phyloP scores from a whole-genome alignment of 106 monocot genomes.

The Apostasia ramifera region DNA sequence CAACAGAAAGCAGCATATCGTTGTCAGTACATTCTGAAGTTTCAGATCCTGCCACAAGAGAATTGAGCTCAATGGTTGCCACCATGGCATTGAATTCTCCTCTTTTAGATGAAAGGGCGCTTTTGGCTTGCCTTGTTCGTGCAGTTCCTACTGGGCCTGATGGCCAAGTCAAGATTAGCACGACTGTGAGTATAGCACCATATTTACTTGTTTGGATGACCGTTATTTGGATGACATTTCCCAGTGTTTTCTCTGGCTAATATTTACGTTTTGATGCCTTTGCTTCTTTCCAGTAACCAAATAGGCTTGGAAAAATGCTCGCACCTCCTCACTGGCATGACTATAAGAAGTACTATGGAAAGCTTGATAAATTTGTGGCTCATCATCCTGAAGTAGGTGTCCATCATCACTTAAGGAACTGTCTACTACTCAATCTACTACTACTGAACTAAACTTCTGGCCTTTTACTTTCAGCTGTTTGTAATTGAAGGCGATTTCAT shows the following conservation, averaged over 20 bases:
- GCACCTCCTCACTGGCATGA: slow-evolving; percentile 96
- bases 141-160: slow-evolving; percentile 73
- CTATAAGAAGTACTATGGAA: slow-evolving; percentile 84
- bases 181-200: slow-evolving; percentile 45
- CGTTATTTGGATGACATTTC: too few species aligned
- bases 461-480: slow-evolving; percentile 61
- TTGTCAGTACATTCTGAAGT: slow-evolving; percentile 15
- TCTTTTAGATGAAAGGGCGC: slow-evolving; percentile 84
- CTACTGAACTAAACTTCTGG: not conserved
- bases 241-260: too few species aligned
- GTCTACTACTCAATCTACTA: too few species aligned
- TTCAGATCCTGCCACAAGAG: slow-evolving; percentile 9
- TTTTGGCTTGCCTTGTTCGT: slow-evolving; percentile 95
- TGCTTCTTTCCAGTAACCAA: slow-evolving; percentile 50
- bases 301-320: slow-evolving; percentile 94
- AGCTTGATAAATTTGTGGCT: slow-evolving; percentile 85
- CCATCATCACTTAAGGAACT: not conserved
- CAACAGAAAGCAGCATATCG: slow-evolving; percentile 21
- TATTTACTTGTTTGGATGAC: too few species aligned
- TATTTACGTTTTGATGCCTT: not conserved
- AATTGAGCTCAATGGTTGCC: slow-evolving; percentile 15
- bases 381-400: slow-evolving; percentile 81
- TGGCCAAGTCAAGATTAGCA: slow-evolving; percentile 72
- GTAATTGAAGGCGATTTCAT: slow-evolving; percentile 88
- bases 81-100: slow-evolving; percentile 21